Evolutionary conservation across 345 rosid species (phyloP), one percentile per base, ranked within the genome.

Genomic region (Syzygium oleosum): DNA sequence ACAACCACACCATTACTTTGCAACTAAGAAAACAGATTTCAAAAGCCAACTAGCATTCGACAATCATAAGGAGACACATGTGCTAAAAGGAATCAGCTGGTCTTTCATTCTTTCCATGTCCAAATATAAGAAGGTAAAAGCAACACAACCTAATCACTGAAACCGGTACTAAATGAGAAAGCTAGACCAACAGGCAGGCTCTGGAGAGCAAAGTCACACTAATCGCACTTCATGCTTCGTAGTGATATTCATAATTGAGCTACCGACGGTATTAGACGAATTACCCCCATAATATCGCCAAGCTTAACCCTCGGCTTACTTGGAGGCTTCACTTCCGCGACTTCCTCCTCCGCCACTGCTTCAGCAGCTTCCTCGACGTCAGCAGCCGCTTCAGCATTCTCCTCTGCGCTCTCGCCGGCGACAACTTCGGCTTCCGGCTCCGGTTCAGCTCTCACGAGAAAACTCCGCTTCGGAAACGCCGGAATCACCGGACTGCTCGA

Each of bases 231-330:
- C 41, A 25, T 1, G 1, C n/a, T 1, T 34, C 85, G 25, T 0
- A 29, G 58, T 5, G 1, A 31, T 1, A 31, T 9, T 29, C 86
- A 31, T 4, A 49, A n/a, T n/a, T 25, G 3, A 53, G 58, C 49
- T 25, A 31, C 56, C 0, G 2, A 25, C 16, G 22, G 54, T 2
- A n/a, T 49, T 49, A 29, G 53, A n/a, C 7, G 27, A 49, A 89
- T 88, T 93, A 95, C 96, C 96, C 95, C 97, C 94, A 95, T 94
- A 31, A 95, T 87, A 22, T 95, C 96, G 31, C 96, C 98, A 84
- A 95, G 95, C 92, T 93, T 93, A 80, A 89, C 79, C 85, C 88
- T 88, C 56, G 94, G 95, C 86, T 91, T 93, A 87, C 92, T 87
- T 14, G 95, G 95, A 84, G 91, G 87, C 90, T 91, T 96, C 27